These are phyloP conservation scores for Vitis riparia DNA, from an alignment of 164 flowering plant genomes.

Conservation along the genomic window DNA sequence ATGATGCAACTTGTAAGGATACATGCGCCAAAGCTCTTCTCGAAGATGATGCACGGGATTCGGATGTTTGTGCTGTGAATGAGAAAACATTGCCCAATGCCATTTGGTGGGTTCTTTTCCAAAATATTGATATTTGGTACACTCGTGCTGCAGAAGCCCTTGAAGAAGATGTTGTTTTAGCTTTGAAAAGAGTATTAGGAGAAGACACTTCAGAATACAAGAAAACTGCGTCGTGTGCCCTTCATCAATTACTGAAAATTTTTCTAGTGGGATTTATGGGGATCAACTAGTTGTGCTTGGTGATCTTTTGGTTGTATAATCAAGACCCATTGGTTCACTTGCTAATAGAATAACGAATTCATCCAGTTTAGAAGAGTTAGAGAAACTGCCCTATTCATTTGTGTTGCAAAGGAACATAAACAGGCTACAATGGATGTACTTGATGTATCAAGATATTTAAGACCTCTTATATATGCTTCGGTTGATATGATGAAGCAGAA, in stretches of 20 bases:
- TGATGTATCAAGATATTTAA: too few species aligned
- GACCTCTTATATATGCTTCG: too few species aligned
- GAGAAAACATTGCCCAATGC: slow-evolving; percentile 53
- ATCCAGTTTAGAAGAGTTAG: too few species aligned
- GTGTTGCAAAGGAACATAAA: too few species aligned
- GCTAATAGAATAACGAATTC: too few species aligned
- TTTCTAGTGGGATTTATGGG: slow-evolving; percentile 72
- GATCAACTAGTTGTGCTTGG: slow-evolving; percentile 66
- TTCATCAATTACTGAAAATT: slow-evolving; percentile 70
- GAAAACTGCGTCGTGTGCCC: slow-evolving; percentile 76
- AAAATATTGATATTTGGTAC: slow-evolving; percentile 75
- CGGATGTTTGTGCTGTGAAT: slow-evolving; percentile 43
- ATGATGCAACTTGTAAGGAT: slow-evolving; percentile 15
- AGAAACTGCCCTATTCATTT: too few species aligned
- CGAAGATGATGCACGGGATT: slow-evolving; percentile 45
- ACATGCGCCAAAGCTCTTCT: slow-evolving; percentile 5
- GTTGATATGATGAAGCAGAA: too few species aligned
- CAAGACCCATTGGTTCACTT: slow-evolving; percentile 10
- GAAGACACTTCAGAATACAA: slow-evolving; percentile 84
- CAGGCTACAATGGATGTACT: too few species aligned
- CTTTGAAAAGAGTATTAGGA: slow-evolving; percentile 58
- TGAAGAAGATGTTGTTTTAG: slow-evolving; percentile 59
- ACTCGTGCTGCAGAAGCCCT: slow-evolving; percentile 62
- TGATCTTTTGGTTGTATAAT: slow-evolving; percentile 53
- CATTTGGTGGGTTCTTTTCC: slow-evolving; percentile 79